A percentile compares a stretch with the other conserved stretches of the same genome.
These are phyloP conservation scores for Fusarium poae DNA, from an alignment of 2,329 filamentous ascomycete genomes.

Conservation along the genomic window DNA sequence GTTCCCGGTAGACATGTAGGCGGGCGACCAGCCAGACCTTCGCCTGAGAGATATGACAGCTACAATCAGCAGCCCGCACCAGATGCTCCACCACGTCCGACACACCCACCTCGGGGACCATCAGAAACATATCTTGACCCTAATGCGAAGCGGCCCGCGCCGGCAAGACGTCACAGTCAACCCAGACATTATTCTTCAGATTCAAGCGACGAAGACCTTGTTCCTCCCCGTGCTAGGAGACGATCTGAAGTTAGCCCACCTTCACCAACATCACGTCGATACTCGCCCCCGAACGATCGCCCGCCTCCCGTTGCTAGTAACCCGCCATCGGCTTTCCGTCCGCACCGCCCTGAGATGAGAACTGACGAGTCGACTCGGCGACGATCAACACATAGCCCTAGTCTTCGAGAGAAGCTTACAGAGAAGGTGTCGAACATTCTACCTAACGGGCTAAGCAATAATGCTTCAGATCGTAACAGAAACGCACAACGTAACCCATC, in stretches of 20 bases:
- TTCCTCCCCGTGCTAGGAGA: constrained; percentile 48
- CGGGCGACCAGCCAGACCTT: constrained; percentile 52
- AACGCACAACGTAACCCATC: constrained; percentile 54
- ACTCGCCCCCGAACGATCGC: constrained; percentile 49
- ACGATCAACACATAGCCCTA: constrained; percentile 54
- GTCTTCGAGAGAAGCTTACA: constrained; percentile 60
- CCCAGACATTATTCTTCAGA: constrained; percentile 59
- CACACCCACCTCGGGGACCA: constrained; percentile 48
- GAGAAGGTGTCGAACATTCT: constrained; percentile 62
- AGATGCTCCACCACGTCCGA: constrained; percentile 45
- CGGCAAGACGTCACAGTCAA: constrained; percentile 63
- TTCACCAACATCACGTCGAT: constrained; percentile 52
- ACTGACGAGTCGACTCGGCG: constrained; percentile 52
- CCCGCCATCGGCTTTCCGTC: constrained; percentile 47
- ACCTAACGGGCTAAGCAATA: constrained; percentile 51
- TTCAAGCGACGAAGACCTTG: constrained; percentile 59
- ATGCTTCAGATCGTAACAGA: constrained; percentile 53
- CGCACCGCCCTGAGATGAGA: constrained; percentile 53
- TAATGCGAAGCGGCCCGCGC: constrained; percentile 49
- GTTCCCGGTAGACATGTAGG: constrained; percentile 55
- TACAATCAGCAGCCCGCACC: constrained; percentile 57
- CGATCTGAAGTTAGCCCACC: constrained; percentile 48
- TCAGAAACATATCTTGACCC: constrained; percentile 54
- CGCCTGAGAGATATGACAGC: constrained; percentile 54
- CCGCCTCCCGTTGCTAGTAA: constrained; percentile 48